phyloP scores from a whole-genome alignment of 1,139 yeast genomes.

The Magnusiomyces sp. region DNA sequence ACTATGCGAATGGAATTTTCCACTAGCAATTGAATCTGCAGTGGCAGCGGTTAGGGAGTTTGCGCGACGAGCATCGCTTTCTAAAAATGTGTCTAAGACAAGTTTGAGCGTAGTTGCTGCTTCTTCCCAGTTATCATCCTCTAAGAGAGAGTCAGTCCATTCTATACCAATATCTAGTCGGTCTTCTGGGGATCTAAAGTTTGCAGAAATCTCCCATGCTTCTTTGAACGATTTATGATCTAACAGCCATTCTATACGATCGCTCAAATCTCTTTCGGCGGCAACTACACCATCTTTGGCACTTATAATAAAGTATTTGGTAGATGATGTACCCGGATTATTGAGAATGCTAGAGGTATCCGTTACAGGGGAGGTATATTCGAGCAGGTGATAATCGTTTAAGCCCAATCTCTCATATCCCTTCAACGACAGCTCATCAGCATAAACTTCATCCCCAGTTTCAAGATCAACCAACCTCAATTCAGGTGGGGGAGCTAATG shows the following conservation, averaged over 20 bases:
- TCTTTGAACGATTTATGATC: constrained; percentile 46
- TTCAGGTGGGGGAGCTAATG: constrained; percentile 48
- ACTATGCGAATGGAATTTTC: background rate
- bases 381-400: constrained; percentile 62
- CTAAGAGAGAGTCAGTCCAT: constrained; percentile 51
- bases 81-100: constrained; percentile 33
- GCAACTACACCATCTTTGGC: constrained; percentile 79
- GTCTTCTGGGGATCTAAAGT: constrained; percentile 42
- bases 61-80: constrained; percentile 14
- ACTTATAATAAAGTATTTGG: constrained; percentile 59
- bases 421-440: constrained; percentile 68
- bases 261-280: constrained; percentile 56
- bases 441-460: constrained; percentile 69
- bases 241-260: constrained; percentile 65
- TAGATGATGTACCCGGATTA: constrained; percentile 15
- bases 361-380: constrained; percentile 14
- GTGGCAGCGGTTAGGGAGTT: background rate
- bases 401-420: constrained; percentile 56
- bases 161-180: constrained; percentile 54
- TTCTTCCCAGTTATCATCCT: constrained; percentile 45
- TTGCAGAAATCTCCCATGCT: constrained; percentile 72
- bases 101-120: constrained; percentile 45
- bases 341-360: background rate
- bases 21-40: background rate
- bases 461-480: constrained; percentile 55